Evolutionary conservation across 257 asterid genomes (phyloP).

Genomic region (Nicotiana otophora): DNA sequence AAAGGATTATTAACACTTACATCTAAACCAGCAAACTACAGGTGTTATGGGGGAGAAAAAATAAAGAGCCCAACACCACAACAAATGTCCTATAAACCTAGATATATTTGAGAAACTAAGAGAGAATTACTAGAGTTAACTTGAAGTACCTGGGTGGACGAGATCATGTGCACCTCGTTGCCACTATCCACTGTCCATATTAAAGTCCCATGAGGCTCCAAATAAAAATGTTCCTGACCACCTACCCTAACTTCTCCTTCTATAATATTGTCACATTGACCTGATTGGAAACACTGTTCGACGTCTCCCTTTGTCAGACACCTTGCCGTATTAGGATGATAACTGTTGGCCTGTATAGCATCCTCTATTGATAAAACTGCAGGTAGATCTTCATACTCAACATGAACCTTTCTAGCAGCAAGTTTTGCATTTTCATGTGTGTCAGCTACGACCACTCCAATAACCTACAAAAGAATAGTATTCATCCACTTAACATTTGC

Average conservation of each 20-base stretch:
- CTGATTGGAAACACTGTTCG: slow-evolving; percentile 58
- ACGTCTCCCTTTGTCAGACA: slow-evolving; percentile 61
- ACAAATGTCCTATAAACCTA: neutral
- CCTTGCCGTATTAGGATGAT: slow-evolving; percentile 73
- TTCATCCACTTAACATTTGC: neutral
- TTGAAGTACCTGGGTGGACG: slow-evolving; percentile 80
- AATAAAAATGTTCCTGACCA: slow-evolving; percentile 97
- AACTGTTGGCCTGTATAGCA: slow-evolving; percentile 62
- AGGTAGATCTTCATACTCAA: slow-evolving; percentile 78
- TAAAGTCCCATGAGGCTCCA: slow-evolving; percentile 86
- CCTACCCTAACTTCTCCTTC: slow-evolving; percentile 87
- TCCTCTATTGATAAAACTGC: slow-evolving; percentile 82
- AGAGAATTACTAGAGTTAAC: neutral
- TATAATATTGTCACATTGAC: slow-evolving; percentile 72
- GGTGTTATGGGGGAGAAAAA: neutral
- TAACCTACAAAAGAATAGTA: slow-evolving; percentile 41
- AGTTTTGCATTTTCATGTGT: slow-evolving; percentile 90
- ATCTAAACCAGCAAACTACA: neutral
- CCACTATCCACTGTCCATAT: slow-evolving; percentile 89
- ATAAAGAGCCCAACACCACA: neutral
- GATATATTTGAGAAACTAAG: neutral
- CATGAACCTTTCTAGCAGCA: slow-evolving; percentile 76
- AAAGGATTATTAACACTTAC: neutral
- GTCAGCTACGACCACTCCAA: slow-evolving; percentile 94
- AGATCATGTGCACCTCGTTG: slow-evolving; percentile 91